phyloP scores from a whole-genome alignment of 371 early-diverging fungal genomes.

The Dichotomocladium elegans region DNA sequence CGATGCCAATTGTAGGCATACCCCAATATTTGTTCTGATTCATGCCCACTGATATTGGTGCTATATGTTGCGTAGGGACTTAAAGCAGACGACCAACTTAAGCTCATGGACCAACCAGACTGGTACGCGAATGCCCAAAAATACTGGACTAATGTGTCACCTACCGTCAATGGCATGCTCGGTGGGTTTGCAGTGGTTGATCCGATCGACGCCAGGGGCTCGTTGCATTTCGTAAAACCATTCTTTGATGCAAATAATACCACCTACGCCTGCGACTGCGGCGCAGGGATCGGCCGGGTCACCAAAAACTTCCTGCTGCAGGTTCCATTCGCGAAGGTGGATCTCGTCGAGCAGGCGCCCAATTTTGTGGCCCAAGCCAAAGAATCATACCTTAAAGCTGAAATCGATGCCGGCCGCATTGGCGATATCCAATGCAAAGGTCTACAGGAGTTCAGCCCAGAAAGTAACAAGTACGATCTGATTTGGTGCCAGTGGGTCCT shows the following conservation, averaged over 20 bases:
- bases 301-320: conserved; percentile 78
- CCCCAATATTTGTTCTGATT: not conserved
- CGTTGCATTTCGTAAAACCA: conserved; percentile 63
- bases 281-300: conserved; percentile 94
- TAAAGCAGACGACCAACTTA: conserved; percentile 15
- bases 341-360: conserved; percentile 84
- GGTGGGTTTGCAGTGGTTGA: conserved; percentile 81
- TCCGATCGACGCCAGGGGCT: conserved; percentile 70
- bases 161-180: conserved; percentile 85
- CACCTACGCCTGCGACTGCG: conserved; percentile 74
- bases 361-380: conserved; percentile 76
- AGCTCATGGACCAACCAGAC: conserved; percentile 31
- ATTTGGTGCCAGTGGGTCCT: conserved; percentile 98
- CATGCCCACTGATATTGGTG: not conserved
- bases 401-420: conserved; percentile 51
- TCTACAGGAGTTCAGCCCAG: conserved; percentile 80
- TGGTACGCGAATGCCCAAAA: conserved; percentile 88
- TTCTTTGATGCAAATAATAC: conserved; percentile 31
- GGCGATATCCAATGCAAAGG: conserved; percentile 68
- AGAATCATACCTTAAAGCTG: conserved; percentile 48
- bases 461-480: conserved; percentile 72
- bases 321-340: conserved; percentile 73
- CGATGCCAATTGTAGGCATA: conserved; percentile 4
- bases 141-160: conserved; percentile 77
- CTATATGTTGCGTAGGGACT: conserved; percentile 6